Evolutionary conservation across 306 rosid species (phyloP).

Genomic region (Prunus davidiana): DNA sequence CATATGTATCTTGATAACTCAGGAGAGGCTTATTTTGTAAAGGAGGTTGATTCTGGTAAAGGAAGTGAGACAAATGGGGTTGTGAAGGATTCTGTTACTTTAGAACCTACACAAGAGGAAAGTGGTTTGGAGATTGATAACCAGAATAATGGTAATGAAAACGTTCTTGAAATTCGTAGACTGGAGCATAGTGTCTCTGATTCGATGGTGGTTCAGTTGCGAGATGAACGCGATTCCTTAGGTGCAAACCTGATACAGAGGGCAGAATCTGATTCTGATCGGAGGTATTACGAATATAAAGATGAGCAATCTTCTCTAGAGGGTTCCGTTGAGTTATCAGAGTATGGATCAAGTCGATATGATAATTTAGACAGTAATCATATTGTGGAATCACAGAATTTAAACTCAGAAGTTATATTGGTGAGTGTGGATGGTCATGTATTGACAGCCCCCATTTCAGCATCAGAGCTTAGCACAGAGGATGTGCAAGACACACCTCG

Average conservation of each 20-base stretch:
- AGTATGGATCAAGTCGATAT: conserved; percentile 49
- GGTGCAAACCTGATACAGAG: conserved; percentile 35
- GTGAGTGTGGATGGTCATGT: conserved; percentile 94
- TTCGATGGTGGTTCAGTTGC: conserved; percentile 45
- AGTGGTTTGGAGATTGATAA: conserved; percentile 25
- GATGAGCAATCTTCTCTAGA: conserved; percentile 67
- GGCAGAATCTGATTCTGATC: conserved; percentile 51
- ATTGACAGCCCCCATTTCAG: conserved; percentile 80
- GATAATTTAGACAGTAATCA: conserved; percentile 54
- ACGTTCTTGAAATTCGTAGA: conserved; percentile 31
- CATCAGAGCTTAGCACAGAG: conserved; percentile 62
- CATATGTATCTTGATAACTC: conserved; percentile 94
- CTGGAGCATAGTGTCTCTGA: conserved; percentile 69
- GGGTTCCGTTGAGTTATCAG: conserved; percentile 59
- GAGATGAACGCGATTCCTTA: conserved; percentile 31
- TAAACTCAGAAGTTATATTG: conserved; percentile 75
- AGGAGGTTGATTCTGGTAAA: conserved; percentile 56
- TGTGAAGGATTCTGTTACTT: conserved; percentile 28
- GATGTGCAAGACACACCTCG: conserved; percentile 75
- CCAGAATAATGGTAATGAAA: conserved; percentile 19
- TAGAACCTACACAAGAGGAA: conserved; percentile 20
- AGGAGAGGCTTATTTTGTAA: conserved; percentile 88
- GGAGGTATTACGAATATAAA: conserved; percentile 68
- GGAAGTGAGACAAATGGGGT: conserved; percentile 36
- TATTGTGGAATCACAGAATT: conserved; percentile 53